Evolutionary conservation across 208 protist genomes (phyloP).

Genomic region (Crithidia thermophila): DNA sequence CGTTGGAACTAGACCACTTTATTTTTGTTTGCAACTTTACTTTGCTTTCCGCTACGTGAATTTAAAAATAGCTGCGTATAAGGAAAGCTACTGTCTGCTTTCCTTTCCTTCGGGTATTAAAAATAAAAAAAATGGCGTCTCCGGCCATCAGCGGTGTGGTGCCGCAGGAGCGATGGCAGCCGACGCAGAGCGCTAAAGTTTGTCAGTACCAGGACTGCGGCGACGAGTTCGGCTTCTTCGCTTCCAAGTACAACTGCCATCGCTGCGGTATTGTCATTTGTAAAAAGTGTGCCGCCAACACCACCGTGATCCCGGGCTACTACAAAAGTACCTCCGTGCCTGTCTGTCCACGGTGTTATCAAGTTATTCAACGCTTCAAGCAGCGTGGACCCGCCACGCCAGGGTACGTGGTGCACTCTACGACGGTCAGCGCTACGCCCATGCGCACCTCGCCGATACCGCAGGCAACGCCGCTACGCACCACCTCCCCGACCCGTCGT

Average conservation of each 20-base stretch:
- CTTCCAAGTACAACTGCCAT: constrained; percentile 55
- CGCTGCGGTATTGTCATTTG: constrained; percentile 79
- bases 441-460: constrained; percentile 5
- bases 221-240: constrained; percentile 55
- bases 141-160: constrained; percentile 48
- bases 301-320: constrained; percentile 40
- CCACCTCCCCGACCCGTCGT: neutral
- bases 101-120: too few relatives aligned
- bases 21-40: too few relatives aligned
- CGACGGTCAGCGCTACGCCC: constrained; percentile 12
- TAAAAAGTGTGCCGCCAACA: constrained; percentile 39
- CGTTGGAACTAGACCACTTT: too few relatives aligned
- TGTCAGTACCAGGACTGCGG: constrained; percentile 82
- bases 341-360: constrained; percentile 56
- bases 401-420: constrained; percentile 16
- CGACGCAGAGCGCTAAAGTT: constrained; percentile 33
- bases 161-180: constrained; percentile 56
- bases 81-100: neutral
- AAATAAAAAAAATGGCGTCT: constrained; percentile 13
- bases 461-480: neutral
- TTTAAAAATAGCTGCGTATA: too few relatives aligned
- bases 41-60: too few relatives aligned
- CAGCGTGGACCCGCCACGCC: constrained; percentile 9
- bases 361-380: constrained; percentile 46
- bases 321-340: constrained; percentile 43